Percentiles rank a stretch among this genome's conserved stretches.
Evolutionary conservation across 495 filamentous ascomycete species (phyloP).

Genomic region (Talaromyces nanjingensis): DNA sequence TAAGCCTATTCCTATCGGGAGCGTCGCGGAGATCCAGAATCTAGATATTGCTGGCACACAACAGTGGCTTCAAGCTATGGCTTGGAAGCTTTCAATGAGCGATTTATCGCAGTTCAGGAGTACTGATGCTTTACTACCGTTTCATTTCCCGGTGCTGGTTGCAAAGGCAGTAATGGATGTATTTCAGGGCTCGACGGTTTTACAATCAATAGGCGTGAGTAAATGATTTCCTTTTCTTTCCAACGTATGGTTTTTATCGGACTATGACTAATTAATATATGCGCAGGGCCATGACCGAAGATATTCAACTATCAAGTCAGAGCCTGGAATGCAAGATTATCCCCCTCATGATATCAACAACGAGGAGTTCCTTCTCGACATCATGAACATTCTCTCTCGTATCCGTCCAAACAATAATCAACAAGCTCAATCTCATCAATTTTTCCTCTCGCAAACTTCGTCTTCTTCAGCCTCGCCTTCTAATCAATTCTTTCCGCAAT

Average conservation of each 20-base stretch:
- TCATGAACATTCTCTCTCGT: neutral
- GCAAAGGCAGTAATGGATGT: constrained; percentile 47
- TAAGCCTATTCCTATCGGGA: constrained; percentile 33
- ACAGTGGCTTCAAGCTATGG: constrained; percentile 55
- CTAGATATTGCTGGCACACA: constrained; percentile 56
- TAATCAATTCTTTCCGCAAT: neutral
- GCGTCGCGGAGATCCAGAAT: constrained; percentile 48
- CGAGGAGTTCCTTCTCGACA: neutral
- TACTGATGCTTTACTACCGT: constrained; percentile 43
- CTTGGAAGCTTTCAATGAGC: constrained; percentile 55
- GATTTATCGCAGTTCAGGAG: constrained; percentile 42
- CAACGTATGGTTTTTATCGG: neutral
- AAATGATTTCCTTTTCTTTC: neutral
- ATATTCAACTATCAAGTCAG: neutral
- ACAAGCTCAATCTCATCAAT: neutral
- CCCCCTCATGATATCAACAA: neutral
- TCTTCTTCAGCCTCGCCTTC: neutral
- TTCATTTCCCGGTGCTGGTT: constrained; percentile 52
- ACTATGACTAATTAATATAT: neutral
- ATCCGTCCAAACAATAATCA: neutral
- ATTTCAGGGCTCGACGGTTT: constrained; percentile 35
- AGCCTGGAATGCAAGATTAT: neutral
- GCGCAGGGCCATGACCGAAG: neutral
- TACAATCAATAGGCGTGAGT: constrained; percentile 13
- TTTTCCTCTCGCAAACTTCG: neutral